phyloP scores from a whole-genome alignment of 345 rosid species.

The Citrus glauca region DNA sequence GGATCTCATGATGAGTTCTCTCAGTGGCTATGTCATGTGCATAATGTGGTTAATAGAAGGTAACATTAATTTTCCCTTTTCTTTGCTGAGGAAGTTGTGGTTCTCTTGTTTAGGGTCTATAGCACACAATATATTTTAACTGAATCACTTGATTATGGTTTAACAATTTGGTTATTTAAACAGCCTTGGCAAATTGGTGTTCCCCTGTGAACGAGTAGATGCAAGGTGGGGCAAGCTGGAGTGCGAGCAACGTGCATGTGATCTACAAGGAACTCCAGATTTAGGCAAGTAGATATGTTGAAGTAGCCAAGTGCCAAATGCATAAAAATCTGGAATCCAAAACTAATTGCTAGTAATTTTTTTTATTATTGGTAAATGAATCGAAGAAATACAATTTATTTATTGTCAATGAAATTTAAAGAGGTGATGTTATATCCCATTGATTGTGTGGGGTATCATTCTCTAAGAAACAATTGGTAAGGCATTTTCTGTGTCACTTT shows the following conservation, averaged over 20 bases:
- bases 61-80: constrained; percentile 12
- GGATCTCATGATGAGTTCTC: constrained; percentile 88
- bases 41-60: constrained; percentile 95
- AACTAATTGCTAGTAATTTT: background rate
- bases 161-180: constrained; percentile 12
- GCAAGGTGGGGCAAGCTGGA: constrained; percentile 99
- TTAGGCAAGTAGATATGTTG: background rate
- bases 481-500: background rate
- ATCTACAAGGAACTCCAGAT: constrained; percentile 58
- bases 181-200: constrained; percentile 70
- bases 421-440: background rate
- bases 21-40: constrained; percentile 84
- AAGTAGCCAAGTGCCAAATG: background rate
- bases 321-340: background rate
- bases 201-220: constrained; percentile 86
- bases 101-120: background rate
- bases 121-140: background rate
- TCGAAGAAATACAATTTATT: background rate
- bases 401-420: background rate
- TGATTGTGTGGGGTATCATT: background rate
- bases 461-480: background rate
- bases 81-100: background rate
- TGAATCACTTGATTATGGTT: background rate
- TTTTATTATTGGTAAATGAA: background rate
- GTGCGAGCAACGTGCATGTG: constrained; percentile 79